A percentile compares a stretch with the other conserved stretches of the same genome.
These are phyloP conservation scores for Avena sativa DNA, from an alignment of 176 grass and related monocot species.

Conservation along the genomic window DNA sequence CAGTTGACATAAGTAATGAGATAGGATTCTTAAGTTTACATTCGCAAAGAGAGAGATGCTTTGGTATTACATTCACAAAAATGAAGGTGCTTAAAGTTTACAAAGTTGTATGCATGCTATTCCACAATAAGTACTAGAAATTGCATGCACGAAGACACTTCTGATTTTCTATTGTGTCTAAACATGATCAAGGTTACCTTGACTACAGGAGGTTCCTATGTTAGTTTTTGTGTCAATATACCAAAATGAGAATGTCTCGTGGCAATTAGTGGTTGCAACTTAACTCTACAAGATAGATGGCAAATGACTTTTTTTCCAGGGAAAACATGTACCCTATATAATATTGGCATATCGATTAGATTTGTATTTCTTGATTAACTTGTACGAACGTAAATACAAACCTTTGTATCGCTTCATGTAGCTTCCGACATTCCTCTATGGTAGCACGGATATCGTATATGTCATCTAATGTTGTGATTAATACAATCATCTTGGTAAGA, in stretches of 20 bases:
- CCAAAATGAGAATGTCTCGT: not conserved
- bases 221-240: not conserved
- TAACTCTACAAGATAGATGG: not conserved
- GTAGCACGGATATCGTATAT: conserved; percentile 35
- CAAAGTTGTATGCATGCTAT: not conserved
- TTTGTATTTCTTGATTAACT: not conserved
- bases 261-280: not conserved
- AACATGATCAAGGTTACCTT: too few relatives aligned
- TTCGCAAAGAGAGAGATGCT: too few relatives aligned
- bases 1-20: not conserved
- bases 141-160: not conserved
- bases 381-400: not conserved
- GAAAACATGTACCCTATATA: too few relatives aligned
- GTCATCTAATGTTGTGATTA: conserved; percentile 28
- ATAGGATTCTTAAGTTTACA: not conserved
- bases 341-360: not conserved
- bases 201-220: too few relatives aligned
- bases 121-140: not conserved
- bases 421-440: conserved; percentile 2
- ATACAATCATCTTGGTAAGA: not conserved
- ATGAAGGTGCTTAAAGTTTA: too few relatives aligned
- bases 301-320: too few relatives aligned
- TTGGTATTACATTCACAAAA: too few relatives aligned
- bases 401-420: conserved; percentile 4
- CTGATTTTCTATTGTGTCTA: not conserved